Conservation (phyloP, 768 basidiomycete genomes). For the Rhizopogon salebrosus region DNA sequence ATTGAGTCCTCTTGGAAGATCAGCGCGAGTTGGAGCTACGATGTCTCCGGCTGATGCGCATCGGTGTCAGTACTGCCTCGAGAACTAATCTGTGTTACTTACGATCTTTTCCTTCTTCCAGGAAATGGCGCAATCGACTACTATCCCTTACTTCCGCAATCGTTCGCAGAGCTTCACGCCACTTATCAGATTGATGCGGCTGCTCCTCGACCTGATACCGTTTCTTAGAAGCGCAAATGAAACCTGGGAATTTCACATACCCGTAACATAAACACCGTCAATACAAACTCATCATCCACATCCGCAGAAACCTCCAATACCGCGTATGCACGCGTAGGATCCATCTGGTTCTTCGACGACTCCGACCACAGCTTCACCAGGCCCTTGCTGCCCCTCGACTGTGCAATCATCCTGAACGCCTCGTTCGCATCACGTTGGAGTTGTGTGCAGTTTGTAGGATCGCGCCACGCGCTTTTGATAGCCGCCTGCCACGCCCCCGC, state of each 20-base stretch:
- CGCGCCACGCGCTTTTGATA: slow-evolving; percentile 51
- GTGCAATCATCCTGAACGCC: slow-evolving; percentile 64
- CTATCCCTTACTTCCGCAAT: slow-evolving; percentile 77
- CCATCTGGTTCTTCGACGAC: slow-evolving; percentile 55
- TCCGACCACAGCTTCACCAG: slow-evolving; percentile 49
- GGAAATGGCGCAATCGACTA: slow-evolving; percentile 58
- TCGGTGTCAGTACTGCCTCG: slow-evolving; percentile 1
- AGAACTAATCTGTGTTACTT: slow-evolving; percentile 27
- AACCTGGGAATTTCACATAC: slow-evolving; percentile 33
- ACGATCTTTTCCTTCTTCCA: slow-evolving; percentile 72
- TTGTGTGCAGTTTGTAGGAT: slow-evolving; percentile 37
- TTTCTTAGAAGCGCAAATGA: slow-evolving; percentile 7
- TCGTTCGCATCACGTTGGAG: slow-evolving; percentile 55
- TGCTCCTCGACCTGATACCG: slow-evolving; percentile 60
- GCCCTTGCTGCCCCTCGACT: slow-evolving; percentile 47
- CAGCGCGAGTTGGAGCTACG: slow-evolving; percentile 44
- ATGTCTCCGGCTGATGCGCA: slow-evolving; percentile 56
- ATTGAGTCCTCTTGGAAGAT: slow-evolving; percentile 81
- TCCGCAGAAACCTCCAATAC: slow-evolving; percentile 65
- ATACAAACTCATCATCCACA: slow-evolving; percentile 74
- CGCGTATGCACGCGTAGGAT: slow-evolving; percentile 64
- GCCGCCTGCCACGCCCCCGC: slow-evolving; percentile 63
- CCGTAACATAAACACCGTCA: slow-evolving; percentile 67
- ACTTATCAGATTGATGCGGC: slow-evolving; percentile 59
- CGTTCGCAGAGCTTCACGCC: slow-evolving; percentile 66